phyloP scores from a whole-genome alignment of 768 basidiomycete species.

The Rhizopogon sp. region DNA sequence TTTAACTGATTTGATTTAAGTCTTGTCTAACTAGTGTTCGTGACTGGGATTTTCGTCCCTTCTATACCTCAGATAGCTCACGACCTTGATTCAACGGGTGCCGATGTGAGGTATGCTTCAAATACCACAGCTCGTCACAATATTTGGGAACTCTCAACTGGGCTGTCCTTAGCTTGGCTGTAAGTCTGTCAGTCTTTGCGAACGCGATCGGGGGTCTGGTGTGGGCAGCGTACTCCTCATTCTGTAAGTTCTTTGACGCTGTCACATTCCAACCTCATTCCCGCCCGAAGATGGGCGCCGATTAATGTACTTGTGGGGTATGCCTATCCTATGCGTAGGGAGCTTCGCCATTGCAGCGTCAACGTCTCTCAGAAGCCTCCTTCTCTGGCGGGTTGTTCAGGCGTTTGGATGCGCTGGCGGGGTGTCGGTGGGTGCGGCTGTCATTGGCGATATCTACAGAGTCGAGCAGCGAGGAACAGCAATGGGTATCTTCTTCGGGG shows the following conservation, averaged over 20 bases:
- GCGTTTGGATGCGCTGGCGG: slow-evolving; percentile 53
- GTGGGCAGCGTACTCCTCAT: slow-evolving; percentile 43
- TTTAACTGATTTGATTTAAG: not conserved
- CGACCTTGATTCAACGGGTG: slow-evolving; percentile 25
- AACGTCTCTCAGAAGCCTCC: slow-evolving; percentile 39
- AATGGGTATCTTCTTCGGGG: slow-evolving; percentile 32
- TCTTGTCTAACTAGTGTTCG: slow-evolving; percentile 11
- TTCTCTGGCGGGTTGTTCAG: slow-evolving; percentile 58
- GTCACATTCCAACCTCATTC: not conserved
- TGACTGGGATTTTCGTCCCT: slow-evolving; percentile 31
- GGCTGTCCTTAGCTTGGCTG: slow-evolving; percentile 30
- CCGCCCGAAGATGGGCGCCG: slow-evolving; percentile 50
- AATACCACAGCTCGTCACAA: not conserved
- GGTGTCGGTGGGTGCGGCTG: slow-evolving; percentile 46
- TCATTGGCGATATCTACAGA: slow-evolving; percentile 56
- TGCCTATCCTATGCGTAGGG: slow-evolving; percentile 51
- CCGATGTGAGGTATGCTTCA: slow-evolving; percentile 23
- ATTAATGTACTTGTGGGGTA: slow-evolving; percentile 48
- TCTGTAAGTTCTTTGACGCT: slow-evolving; percentile 27
- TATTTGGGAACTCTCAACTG: not conserved
- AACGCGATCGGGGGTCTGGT: slow-evolving; percentile 39
- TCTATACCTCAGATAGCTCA: slow-evolving; percentile 31
- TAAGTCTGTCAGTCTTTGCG: slow-evolving; percentile 41
- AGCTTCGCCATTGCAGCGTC: slow-evolving; percentile 52
- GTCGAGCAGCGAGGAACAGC: slow-evolving; percentile 47